Base-by-base conservation (phyloP, 106 monocot genomes). In the Dendrobium nobile region DNA sequence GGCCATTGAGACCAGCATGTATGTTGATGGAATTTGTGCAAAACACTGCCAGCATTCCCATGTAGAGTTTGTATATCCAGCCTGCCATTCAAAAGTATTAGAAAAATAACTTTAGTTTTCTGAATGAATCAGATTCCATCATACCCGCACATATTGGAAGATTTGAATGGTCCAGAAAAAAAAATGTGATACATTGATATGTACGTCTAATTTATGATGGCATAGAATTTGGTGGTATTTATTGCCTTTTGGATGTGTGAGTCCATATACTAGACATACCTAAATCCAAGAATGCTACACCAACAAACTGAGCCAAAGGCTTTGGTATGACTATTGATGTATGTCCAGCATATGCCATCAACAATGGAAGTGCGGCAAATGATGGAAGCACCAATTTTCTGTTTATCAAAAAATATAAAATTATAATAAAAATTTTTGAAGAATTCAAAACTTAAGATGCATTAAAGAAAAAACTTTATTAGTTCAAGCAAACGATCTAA, bases 301-400 rank as follows among this genome's bases (percentile, higher is more conserved):
- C 95, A 77, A 95, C 81, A 81, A 91, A 98, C 19, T 77, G 88
- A 78, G 88, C 61, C 51, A 98, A 82, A 48, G 98, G 95, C 85
- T 98, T 98, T 26, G 98, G 98, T 77, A 98, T 91, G 82, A 89
- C 87, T 67, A 98, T 95, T 10, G 89, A 92, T 80, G 95, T 98
- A 86, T 93, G 95, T 27, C 98, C 95, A 85, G 95, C 98, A 92
- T 98, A 98, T 75, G 98, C 95, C 95, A 98, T 92, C 88, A 98
- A 87, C 75, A 98, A 81, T 7, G 95, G 98, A 81, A 98, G 92
- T 82, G 94, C 90, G n/a, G 98, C 98, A 90, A 95, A 89, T 73
- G 95, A 87, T 27, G 98, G 98, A 75, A 98, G 73, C 33, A 93
- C 74, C 79, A 98, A 80, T 85, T 98, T 98, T 84, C 98, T 98